Base-by-base conservation (phyloP, 1,284 basidiomycete genomes). In the Pascua guehoae region DNA sequence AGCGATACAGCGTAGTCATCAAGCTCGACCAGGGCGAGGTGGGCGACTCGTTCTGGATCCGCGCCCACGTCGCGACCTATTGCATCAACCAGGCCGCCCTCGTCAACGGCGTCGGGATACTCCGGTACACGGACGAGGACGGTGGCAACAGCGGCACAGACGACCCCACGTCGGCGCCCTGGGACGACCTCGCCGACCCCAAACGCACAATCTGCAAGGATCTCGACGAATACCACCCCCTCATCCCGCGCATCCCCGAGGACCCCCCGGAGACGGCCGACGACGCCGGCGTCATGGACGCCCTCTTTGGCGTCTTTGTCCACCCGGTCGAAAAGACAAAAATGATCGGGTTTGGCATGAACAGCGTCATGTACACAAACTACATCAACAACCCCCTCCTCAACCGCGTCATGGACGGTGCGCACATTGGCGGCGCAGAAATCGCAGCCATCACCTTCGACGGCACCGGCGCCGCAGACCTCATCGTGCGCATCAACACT, bases 1-100 rank as follows among this genome's bases (percentile, higher is more conserved):
- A 75, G 56, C 67, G 75, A 49, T 70, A 70, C 51, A 72, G 69
- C 12, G 63, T 66, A 41, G 49, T 75, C 32, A 41, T 77, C 17
- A 58, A 70, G 44, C 70, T 70, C 17, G 53, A 57, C 16, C 46
- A 61, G 32, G 67, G 70, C 45, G 41, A 41, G 2, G 55, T 39
- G 2, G 69, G 71, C 2, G 65, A 66, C 49, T 57, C 63, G 12
- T 73, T 69, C 56, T 75, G 63, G 61, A 51, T 77, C 10, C 65
- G 75, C n/a, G 61, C 67, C 2, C 24, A 32, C 7, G 24, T 32
- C 24, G 24, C 24, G 4, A 32, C 24, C 4, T 32, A 32, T 7
- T 32, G 24, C 24, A 32, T 32, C 24, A 32, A 32, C 24, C 24
- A 32, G 24, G 24, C 24, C 24, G 24, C 24, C 24, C 24, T 32